Evolutionary conservation across 805 yeast genomes (phyloP).

Genomic region (Metschnikowia arizonensis): DNA sequence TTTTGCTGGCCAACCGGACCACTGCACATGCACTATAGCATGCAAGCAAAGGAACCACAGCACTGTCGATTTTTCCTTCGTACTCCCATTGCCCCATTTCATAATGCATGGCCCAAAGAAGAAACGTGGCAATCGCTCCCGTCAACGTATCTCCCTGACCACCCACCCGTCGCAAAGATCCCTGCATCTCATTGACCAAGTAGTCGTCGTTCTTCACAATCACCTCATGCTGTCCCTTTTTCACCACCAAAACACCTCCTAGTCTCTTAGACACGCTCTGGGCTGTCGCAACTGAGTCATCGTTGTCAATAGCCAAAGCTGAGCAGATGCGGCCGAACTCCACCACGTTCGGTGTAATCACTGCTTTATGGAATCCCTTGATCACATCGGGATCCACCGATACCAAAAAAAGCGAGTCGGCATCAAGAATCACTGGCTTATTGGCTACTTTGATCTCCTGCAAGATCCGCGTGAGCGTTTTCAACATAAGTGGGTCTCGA

Average conservation of each 20-base stretch:
- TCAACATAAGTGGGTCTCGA: slow-evolving; percentile 65
- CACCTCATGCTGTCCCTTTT: slow-evolving; percentile 68
- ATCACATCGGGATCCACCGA: slow-evolving; percentile 54
- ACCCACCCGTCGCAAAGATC: slow-evolving; percentile 80
- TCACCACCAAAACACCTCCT: slow-evolving; percentile 58
- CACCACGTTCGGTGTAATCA: slow-evolving; percentile 85
- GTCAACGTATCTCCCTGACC: slow-evolving; percentile 96
- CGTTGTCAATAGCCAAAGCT: slow-evolving; percentile 37
- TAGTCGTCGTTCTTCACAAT: slow-evolving; percentile 48
- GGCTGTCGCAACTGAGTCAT: slow-evolving; percentile 29
- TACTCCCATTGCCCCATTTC: slow-evolving; percentile 53
- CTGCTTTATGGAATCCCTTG: slow-evolving; percentile 52
- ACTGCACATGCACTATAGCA: slow-evolving; percentile 68
- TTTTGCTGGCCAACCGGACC: slow-evolving; percentile 59
- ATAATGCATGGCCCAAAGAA: slow-evolving; percentile 76
- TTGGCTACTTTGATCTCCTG: slow-evolving; percentile 50
- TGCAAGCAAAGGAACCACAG: slow-evolving; percentile 45
- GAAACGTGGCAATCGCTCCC: slow-evolving; percentile 77
- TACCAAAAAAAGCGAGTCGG: slow-evolving; percentile 77
- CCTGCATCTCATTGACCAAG: slow-evolving; percentile 46
- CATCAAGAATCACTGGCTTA: slow-evolving; percentile 80
- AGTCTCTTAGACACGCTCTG: slow-evolving; percentile 44
- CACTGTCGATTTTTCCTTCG: slow-evolving; percentile 25
- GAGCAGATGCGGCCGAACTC: slow-evolving; percentile 71
- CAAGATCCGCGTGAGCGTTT: slow-evolving; percentile 54